Conservation (phyloP, 768 basidiomycete genomes). For the Amanita muscaria region DNA sequence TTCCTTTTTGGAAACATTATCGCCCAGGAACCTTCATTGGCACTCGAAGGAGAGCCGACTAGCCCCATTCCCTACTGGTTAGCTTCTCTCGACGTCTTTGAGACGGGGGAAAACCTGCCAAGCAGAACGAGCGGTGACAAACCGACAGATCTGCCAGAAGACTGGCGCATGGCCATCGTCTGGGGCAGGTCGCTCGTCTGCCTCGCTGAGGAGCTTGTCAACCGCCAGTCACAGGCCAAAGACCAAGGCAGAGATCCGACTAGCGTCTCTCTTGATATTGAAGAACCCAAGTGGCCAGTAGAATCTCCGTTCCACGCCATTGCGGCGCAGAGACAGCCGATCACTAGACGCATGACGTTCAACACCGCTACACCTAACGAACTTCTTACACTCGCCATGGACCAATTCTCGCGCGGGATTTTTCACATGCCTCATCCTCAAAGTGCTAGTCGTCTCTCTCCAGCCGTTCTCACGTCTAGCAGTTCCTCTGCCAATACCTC, state of each 20-base stretch:
- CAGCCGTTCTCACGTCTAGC: too few species aligned
- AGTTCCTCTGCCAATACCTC: too few species aligned
- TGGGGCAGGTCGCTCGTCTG: slow-evolving; percentile 61
- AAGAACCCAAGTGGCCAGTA: slow-evolving; percentile 36
- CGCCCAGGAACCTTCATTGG: slow-evolving; percentile 40
- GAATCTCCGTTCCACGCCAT: slow-evolving; percentile 46
- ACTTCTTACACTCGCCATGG: slow-evolving; percentile 52
- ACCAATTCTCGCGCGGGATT: slow-evolving; percentile 61
- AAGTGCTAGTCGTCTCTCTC: neutral
- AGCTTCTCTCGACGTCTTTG: slow-evolving; percentile 62
- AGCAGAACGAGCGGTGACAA: slow-evolving; percentile 29
- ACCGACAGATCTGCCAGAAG: slow-evolving; percentile 30
- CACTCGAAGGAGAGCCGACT: slow-evolving; percentile 45
- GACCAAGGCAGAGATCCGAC: slow-evolving; percentile 6
- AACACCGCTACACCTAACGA: slow-evolving; percentile 35
- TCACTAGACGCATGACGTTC: slow-evolving; percentile 40
- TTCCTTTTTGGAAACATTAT: slow-evolving; percentile 58
- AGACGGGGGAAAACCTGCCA: slow-evolving; percentile 57
- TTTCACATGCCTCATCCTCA: slow-evolving; percentile 58
- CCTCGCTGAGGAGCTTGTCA: slow-evolving; percentile 45
- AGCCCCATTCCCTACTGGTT: slow-evolving; percentile 51
- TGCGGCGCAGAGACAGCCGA: slow-evolving; percentile 38
- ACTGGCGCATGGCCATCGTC: slow-evolving; percentile 61
- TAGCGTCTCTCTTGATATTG: slow-evolving; percentile 6
- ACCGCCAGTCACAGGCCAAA: slow-evolving; percentile 19